phyloP scores from a whole-genome alignment of 2,329 filamentous ascomycete species.

The Penicillium janthinellum region DNA sequence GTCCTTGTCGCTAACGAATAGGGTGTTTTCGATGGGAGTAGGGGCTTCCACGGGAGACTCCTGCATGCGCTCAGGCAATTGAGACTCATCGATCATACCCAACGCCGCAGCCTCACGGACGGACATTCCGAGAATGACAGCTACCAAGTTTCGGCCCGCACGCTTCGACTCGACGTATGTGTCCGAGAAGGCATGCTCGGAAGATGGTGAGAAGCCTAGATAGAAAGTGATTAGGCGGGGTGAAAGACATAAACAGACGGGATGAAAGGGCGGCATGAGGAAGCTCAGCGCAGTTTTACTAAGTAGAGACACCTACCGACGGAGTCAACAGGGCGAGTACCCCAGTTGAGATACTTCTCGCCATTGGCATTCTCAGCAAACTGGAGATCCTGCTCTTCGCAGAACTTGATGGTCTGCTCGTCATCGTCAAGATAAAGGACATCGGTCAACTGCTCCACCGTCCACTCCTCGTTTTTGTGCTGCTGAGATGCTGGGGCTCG shows the following conservation, averaged over 20 bases:
- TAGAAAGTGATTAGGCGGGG: not conserved
- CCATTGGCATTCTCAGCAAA: constrained; percentile 52
- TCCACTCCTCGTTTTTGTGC: constrained; percentile 59
- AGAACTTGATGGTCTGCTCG: constrained; percentile 57
- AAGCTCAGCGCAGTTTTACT: not conserved
- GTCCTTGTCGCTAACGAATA: constrained; percentile 44
- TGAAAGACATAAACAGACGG: not conserved
- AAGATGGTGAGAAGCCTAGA: constrained; percentile 45
- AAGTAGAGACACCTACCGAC: constrained; percentile 39
- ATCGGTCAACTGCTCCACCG: constrained; percentile 52
- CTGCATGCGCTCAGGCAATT: constrained; percentile 33
- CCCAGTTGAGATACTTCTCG: constrained; percentile 54
- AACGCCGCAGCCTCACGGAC: constrained; percentile 53
- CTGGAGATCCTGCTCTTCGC: constrained; percentile 55
- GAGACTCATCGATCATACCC: constrained; percentile 52
- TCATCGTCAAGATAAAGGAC: constrained; percentile 59
- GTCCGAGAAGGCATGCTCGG: constrained; percentile 57
- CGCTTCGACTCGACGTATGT: constrained; percentile 62
- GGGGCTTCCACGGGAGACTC: constrained; percentile 10
- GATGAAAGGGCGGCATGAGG: not conserved
- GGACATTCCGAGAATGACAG: constrained; percentile 59
- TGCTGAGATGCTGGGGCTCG: constrained; percentile 51
- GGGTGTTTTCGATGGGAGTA: constrained; percentile 34
- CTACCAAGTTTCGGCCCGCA: constrained; percentile 55
- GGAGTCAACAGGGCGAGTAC: constrained; percentile 49